Percentiles rank a stretch among this genome's conserved stretches.
Evolutionary conservation across 176 grass and related monocot genomes (phyloP).

Genomic region (Alloteropsis semialata): DNA sequence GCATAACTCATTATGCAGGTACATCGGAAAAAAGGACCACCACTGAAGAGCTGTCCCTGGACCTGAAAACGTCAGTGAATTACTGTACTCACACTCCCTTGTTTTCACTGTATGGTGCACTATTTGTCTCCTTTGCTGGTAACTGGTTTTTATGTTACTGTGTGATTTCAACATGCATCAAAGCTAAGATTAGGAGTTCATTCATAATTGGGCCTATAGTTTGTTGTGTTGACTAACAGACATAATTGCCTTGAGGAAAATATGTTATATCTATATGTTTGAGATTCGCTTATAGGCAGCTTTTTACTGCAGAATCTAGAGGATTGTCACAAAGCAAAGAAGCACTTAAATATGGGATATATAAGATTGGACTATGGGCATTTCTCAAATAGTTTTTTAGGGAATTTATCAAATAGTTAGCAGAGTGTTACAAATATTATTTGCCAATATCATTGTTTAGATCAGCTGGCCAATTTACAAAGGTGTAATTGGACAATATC

Average conservation of each 20-base stretch:
- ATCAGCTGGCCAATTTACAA: background rate
- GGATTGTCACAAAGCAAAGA: background rate
- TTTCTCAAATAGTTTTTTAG: background rate
- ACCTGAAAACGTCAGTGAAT: conserved; percentile 72
- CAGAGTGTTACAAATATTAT: background rate
- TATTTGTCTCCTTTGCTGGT: background rate
- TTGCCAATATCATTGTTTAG: background rate
- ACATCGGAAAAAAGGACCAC: conserved; percentile 44
- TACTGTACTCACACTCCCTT: background rate
- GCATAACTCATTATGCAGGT: conserved; percentile 45
- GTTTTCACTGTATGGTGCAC: conserved; percentile 9
- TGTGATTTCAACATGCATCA: background rate
- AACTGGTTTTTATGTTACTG: conserved; percentile 21
- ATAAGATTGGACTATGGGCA: background rate
- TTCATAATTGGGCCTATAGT: background rate
- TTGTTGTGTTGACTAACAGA: background rate
- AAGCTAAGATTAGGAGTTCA: background rate
- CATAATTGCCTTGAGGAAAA: conserved; percentile 14
- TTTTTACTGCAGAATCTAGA: conserved; percentile 11
- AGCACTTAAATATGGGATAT: background rate
- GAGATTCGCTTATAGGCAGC: background rate
- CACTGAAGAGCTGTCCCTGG: conserved; percentile 51
- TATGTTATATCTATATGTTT: background rate
- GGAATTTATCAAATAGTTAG: background rate
- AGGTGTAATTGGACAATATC: background rate